Evolutionary conservation across 2,329 filamentous ascomycete genomes (phyloP).

Genomic region (Trichoderma hamatum): DNA sequence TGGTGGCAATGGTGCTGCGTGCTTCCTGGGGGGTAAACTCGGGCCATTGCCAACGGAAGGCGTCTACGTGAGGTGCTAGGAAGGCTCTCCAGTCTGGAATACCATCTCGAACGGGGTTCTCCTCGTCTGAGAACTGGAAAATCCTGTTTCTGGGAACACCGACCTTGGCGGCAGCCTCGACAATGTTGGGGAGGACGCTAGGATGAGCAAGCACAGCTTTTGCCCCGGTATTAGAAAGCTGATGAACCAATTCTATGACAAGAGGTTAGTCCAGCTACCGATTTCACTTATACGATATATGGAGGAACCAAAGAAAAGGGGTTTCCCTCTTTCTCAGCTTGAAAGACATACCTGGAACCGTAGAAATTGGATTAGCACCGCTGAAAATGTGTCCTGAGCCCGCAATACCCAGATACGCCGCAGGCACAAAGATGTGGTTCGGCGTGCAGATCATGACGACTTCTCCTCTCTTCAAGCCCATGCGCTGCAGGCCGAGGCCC

Average conservation of each 20-base stretch:
- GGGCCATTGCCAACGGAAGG: conserved; percentile 47
- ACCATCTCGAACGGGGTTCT: conserved; percentile 37
- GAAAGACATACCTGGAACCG: conserved; percentile 45
- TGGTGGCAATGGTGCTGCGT: conserved; percentile 43
- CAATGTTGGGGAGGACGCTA: conserved; percentile 45
- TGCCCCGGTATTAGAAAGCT: conserved; percentile 55
- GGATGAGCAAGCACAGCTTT: conserved; percentile 55
- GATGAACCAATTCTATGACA: conserved; percentile 52
- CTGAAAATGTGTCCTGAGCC: conserved; percentile 58
- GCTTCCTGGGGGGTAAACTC: conserved; percentile 43
- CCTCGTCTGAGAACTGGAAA: conserved; percentile 52
- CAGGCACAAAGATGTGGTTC: conserved; percentile 59
- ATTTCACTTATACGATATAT: not conserved
- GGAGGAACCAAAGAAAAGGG: not conserved
- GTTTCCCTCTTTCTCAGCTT: not conserved
- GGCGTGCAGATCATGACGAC: conserved; percentile 57
- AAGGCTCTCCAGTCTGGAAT: conserved; percentile 49
- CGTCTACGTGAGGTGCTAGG: conserved; percentile 39
- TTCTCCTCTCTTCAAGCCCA: conserved; percentile 52
- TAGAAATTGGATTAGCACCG: conserved; percentile 57
- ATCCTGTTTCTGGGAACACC: conserved; percentile 47
- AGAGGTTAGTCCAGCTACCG: not conserved
- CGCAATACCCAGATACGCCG: conserved; percentile 56
- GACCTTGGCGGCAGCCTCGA: conserved; percentile 48
- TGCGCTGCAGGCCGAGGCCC: conserved; percentile 50